Conservation (phyloP, 768 basidiomycete species). For the Leccinum rimulosum region DNA sequence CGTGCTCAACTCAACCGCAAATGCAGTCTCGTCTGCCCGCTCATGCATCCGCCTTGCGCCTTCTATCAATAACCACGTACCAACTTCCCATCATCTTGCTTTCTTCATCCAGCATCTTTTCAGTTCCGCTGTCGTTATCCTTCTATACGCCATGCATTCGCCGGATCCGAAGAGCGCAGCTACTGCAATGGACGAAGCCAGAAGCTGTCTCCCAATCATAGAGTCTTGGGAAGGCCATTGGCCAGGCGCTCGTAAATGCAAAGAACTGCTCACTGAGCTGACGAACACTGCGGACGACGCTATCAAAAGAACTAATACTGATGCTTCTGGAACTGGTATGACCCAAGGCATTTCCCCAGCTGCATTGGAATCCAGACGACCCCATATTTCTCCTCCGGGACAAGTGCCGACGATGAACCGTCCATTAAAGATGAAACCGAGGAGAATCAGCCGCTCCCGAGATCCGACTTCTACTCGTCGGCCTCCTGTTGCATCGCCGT, state of each 20-base stretch:
- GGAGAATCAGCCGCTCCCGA: conserved; percentile 57
- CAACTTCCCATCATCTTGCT: conserved; percentile 81
- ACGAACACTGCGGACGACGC: conserved; percentile 69
- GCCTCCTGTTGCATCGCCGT: conserved; percentile 58
- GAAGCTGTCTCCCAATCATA: conserved; percentile 64
- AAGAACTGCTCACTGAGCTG: conserved; percentile 71
- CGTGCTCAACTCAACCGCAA: conserved; percentile 69
- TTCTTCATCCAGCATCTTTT: conserved; percentile 90
- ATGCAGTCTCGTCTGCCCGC: conserved; percentile 81
- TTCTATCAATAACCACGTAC: conserved; percentile 80
- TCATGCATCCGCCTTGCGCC: conserved; percentile 84
- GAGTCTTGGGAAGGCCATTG: conserved; percentile 83
- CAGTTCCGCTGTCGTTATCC: conserved; percentile 82
- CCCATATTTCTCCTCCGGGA: conserved; percentile 44
- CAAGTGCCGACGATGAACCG: conserved; percentile 46
- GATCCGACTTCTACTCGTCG: conserved; percentile 55
- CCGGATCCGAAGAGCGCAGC: conserved; percentile 60
- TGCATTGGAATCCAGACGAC: conserved; percentile 52
- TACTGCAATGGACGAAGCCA: conserved; percentile 81
- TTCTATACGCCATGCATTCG: conserved; percentile 85
- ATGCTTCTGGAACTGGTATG: conserved; percentile 24
- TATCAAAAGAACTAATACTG: conserved; percentile 37
- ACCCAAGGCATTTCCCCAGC: conserved; percentile 30
- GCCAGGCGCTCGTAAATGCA: conserved; percentile 88
- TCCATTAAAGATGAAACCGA: conserved; percentile 47